These are phyloP conservation scores for Phalaenopsis hybrid DNA, from an alignment of 116 monocot genomes.

Conservation along the genomic window DNA sequence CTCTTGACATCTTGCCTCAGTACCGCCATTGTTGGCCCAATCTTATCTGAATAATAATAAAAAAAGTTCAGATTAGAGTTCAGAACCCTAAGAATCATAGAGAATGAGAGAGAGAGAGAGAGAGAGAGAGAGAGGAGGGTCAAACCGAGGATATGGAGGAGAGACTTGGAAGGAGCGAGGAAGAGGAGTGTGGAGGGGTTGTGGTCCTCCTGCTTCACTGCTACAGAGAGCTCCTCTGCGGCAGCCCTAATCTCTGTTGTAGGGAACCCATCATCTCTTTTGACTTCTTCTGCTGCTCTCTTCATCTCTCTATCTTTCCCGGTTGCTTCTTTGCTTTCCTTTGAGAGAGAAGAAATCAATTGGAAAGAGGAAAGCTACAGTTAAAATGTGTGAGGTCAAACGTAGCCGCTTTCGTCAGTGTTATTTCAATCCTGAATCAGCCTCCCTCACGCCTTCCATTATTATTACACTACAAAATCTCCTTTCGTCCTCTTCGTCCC, in stretches of 20 bases:
- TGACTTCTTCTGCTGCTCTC: conserved; percentile 12
- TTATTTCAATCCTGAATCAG: not conserved
- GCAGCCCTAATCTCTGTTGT: conserved; percentile 42
- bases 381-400: not conserved
- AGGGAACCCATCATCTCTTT: conserved; percentile 11
- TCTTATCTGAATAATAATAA: conserved; percentile 57
- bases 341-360: not conserved
- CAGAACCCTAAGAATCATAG: not conserved
- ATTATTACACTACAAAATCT: not conserved
- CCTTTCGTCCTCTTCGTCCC: not conserved
- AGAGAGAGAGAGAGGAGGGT: conserved; percentile 14
- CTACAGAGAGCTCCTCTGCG: conserved; percentile 51
- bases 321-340: not conserved
- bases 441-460: not conserved
- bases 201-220: conserved; percentile 11
- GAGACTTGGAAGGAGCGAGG: conserved; percentile 50
- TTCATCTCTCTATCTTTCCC: conserved; percentile 12
- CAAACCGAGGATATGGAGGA: conserved; percentile 60
- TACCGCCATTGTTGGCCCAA: conserved; percentile 88
- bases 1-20: conserved; percentile 60
- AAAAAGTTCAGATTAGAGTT: no score
- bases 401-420: not conserved
- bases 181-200: conserved; percentile 45
- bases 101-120: not conserved
- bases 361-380: no score